These are phyloP conservation scores for Lathyrus sativus DNA, from an alignment of 306 rosid species.

Conservation along the genomic window DNA sequence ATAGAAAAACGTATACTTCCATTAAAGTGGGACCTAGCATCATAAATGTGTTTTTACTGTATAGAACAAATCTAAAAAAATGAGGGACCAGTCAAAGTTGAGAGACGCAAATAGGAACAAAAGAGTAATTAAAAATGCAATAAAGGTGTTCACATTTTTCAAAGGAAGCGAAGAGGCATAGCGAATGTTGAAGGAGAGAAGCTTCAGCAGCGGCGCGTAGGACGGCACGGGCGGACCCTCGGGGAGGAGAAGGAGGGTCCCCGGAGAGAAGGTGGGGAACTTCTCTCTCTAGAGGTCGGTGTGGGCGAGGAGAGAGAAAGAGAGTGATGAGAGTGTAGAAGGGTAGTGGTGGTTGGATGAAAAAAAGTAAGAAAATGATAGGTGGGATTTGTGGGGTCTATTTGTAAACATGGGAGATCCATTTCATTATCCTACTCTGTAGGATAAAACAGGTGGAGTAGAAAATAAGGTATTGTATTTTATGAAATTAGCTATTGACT, in stretches of 20 bases:
- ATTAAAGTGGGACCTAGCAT: too few species aligned
- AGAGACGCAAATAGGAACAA: neutral
- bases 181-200: neutral
- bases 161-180: slow-evolving; percentile 1
- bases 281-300: neutral
- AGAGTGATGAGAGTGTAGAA: neutral
- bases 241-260: neutral
- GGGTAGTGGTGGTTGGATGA: neutral
- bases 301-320: neutral
- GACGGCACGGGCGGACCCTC: neutral
- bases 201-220: neutral
- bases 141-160: neutral
- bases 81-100: neutral
- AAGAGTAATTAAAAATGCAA: neutral
- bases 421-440: neutral
- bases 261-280: neutral
- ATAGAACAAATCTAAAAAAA: neutral
- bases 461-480: too few species aligned
- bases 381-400: neutral
- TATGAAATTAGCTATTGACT: too few species aligned
- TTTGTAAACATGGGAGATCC: neutral
- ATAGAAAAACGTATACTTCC: too few species aligned
- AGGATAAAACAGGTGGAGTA: too few species aligned
- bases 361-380: neutral
- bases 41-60: neutral